Base-by-base conservation (phyloP, 2,329 filamentous ascomycete species). In the Microcyclosporella mali region DNA sequence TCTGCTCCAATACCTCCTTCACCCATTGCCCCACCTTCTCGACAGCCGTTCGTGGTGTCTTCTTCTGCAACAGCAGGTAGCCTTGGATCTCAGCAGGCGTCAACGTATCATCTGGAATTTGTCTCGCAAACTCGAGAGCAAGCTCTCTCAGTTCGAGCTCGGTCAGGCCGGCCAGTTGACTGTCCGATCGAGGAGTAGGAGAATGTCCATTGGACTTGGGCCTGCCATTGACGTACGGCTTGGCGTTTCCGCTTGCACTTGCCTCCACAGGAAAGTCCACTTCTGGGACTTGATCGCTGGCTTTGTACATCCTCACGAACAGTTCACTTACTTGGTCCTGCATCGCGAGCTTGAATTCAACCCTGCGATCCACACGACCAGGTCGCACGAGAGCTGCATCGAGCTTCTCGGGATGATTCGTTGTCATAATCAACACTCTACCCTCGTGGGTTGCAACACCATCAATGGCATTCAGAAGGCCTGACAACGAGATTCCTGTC, bases 401-500 rank as follows among this genome's bases (percentile, higher is more conserved):
- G 0, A 90, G 75, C 11, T 77, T 72, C 54, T 89, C 81, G 2
- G 82, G 82, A 46, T 79, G 76, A 64, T 90, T 92, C 25, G 84
- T 88, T 0, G 85, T 89, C 82, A 89, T 88, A 66, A 90, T 81
- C 14, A 90, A 74, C 10, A 90, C 77, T 34, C 84, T 77, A 18
- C 85, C 85, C 66, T 90, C 85, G 55, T 86, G 84, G 2, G 81
- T 84, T 1, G 83, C 84, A 1, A 88, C 85, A 41, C 87, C 85
- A 56, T 94, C 86, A 31, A 94, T 87, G 45, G 84, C 83, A 63
- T 94, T 94, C 39, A 94, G 74, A 1, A 94, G 73, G 1, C 85
- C 85, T 0, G 84, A 86, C 2, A 92, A 73, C 1, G 84, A 85
- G 33, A 92, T 86, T n/a, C 74, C 65, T 11, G 82, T 85, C 4